Conservation (phyloP, 352 stramenopile species). For the Thraustotheca clavata region DNA sequence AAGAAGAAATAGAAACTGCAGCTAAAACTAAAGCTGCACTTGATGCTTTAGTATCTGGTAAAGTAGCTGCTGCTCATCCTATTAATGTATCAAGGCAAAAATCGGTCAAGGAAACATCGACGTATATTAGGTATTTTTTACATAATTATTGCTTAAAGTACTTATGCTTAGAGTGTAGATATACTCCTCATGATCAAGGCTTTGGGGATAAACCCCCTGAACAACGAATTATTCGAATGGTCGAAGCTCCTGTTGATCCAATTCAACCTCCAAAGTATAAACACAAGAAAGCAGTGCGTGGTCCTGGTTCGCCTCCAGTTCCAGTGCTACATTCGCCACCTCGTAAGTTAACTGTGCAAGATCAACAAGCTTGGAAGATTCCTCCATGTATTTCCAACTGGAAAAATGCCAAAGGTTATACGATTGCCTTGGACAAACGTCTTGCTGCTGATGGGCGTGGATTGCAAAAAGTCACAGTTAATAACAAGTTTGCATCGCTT, state of each 20-base stretch:
- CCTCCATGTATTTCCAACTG: slow-evolving; percentile 99
- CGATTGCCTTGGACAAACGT: slow-evolving; percentile 98
- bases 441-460: slow-evolving; percentile 96
- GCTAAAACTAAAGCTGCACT: slow-evolving; percentile 80
- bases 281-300: slow-evolving; percentile 94
- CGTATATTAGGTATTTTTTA: slow-evolving; percentile 60
- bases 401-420: slow-evolving; percentile 99
- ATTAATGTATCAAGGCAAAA: slow-evolving; percentile 85
- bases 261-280: slow-evolving; percentile 99
- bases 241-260: slow-evolving; percentile 97
- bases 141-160: neutral
- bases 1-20: slow-evolving; percentile 65
- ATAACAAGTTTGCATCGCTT: slow-evolving; percentile 98
- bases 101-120: slow-evolving; percentile 70
- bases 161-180: slow-evolving; percentile 1
- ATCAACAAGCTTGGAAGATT: slow-evolving; percentile 98
- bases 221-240: slow-evolving; percentile 98
- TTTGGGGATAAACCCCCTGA: slow-evolving; percentile 39
- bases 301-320: slow-evolving; percentile 84
- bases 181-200: slow-evolving; percentile 71
- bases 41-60: slow-evolving; percentile 81
- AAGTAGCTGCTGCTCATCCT: slow-evolving; percentile 82
- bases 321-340: slow-evolving; percentile 90
- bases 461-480: slow-evolving; percentile 93
- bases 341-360: slow-evolving; percentile 87